These are phyloP conservation scores for Plantago elongata DNA, from an alignment of 257 asterid genomes.

Conservation along the genomic window DNA sequence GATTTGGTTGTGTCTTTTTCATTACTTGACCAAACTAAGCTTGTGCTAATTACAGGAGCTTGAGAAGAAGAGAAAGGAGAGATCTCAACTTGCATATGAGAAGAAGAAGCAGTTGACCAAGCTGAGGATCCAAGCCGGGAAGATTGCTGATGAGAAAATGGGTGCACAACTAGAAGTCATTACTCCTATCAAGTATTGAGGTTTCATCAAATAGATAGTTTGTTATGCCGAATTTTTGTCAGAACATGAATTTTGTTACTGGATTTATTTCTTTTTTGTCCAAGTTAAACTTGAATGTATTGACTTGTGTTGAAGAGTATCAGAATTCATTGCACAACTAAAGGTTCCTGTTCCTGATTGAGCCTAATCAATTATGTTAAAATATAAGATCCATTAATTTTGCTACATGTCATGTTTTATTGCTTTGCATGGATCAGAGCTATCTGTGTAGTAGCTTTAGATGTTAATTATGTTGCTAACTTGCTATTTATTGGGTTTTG, in stretches of 20 bases:
- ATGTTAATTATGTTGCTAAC: background rate
- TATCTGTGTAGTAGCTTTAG: background rate
- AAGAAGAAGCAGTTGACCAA: constrained; percentile 42
- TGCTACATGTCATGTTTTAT: too few relatives aligned
- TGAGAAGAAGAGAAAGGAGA: constrained; percentile 50
- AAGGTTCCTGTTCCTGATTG: background rate
- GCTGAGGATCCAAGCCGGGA: constrained; percentile 39
- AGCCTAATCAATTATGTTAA: too few relatives aligned
- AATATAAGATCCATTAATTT: too few relatives aligned
- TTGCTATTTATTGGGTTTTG: background rate
- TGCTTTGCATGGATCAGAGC: background rate
- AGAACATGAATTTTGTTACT: constrained; percentile 11
- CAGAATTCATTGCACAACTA: background rate
- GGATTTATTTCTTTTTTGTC: constrained; percentile 18
- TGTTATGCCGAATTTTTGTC: constrained; percentile 21
- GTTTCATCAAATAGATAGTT: background rate
- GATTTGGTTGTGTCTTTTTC: background rate
- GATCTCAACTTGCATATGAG: constrained; percentile 35
- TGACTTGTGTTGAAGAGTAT: background rate
- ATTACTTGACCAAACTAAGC: background rate
- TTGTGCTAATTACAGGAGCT: constrained; percentile 27
- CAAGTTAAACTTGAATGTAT: constrained; percentile 7
- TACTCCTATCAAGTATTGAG: constrained; percentile 38
- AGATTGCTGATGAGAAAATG: constrained; percentile 46
- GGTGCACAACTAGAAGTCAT: constrained; percentile 38